Conservation (phyloP, 2,329 filamentous ascomycete genomes). For the Penicillium occitanis region DNA sequence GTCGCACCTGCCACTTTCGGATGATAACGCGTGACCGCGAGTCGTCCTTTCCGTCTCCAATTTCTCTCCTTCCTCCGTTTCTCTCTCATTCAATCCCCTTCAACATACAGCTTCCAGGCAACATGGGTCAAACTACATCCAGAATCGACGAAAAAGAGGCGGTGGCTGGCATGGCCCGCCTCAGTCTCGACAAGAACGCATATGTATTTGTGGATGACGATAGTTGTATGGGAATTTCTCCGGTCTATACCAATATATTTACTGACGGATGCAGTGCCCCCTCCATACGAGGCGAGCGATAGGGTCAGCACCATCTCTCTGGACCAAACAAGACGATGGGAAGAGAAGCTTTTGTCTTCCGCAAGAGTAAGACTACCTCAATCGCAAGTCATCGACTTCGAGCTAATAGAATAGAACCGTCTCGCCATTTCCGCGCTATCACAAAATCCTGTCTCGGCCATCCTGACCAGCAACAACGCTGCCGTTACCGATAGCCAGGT, state of each 20-base stretch:
- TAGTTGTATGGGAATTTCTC: conserved; percentile 13
- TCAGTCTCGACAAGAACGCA: conserved; percentile 18
- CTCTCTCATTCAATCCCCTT: not conserved
- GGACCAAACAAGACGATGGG: conserved; percentile 29
- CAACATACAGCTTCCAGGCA: not conserved
- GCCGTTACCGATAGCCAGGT: conserved; percentile 70
- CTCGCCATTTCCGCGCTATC: conserved; percentile 74
- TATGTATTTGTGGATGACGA: conserved; percentile 23
- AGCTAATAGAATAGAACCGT: conserved; percentile 53
- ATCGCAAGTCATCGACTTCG: not conserved
- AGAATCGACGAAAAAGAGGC: conserved; percentile 19
- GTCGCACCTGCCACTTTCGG: conserved; percentile 7
- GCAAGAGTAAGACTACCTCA: conserved; percentile 27
- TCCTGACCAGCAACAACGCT: conserved; percentile 64
- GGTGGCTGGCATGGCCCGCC: conserved; percentile 16
- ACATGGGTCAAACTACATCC: conserved; percentile 18
- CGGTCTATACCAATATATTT: not conserved
- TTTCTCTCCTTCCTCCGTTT: not conserved
- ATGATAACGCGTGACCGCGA: not conserved
- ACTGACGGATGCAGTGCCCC: conserved; percentile 15
- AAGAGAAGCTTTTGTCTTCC: conserved; percentile 29
- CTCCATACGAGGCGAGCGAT: conserved; percentile 24
- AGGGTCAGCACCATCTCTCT: conserved; percentile 24
- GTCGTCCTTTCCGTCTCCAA: not conserved
- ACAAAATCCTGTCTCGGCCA: conserved; percentile 62